phyloP scores from a whole-genome alignment of 257 asterid species.

The Agastache rugosa region DNA sequence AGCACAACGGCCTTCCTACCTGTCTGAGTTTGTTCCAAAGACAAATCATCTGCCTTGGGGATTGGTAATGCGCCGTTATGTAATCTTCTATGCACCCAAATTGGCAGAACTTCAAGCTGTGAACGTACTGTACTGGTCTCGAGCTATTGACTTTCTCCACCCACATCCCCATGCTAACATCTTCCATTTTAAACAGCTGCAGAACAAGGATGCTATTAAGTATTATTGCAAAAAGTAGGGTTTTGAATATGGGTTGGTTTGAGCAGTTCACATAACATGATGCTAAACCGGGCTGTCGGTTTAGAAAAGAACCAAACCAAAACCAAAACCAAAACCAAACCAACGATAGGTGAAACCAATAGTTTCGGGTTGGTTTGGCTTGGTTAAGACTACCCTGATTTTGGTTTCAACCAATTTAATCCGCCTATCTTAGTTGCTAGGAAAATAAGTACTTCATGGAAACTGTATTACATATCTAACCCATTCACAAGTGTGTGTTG shows the following conservation, averaged over 20 bases:
- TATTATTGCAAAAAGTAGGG: background rate
- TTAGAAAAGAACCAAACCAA: background rate
- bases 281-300: background rate
- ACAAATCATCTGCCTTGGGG: constrained; percentile 93
- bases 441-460: background rate
- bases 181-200: constrained; percentile 97
- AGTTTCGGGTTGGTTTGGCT: constrained; percentile 10
- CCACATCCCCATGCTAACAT: constrained; percentile 98
- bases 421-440: background rate
- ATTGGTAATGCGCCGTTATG: constrained; percentile 86
- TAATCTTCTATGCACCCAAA: constrained; percentile 88
- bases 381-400: background rate
- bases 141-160: constrained; percentile 73
- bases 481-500: background rate
- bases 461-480: background rate
- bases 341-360: background rate
- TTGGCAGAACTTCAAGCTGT: constrained; percentile 91
- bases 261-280: background rate
- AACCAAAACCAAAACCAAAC: constrained; percentile 3
- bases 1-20: constrained; percentile 67
- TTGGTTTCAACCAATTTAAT: background rate
- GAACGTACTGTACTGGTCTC: constrained; percentile 68
- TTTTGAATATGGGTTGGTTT: background rate
- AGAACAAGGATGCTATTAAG: background rate
- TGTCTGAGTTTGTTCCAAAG: constrained; percentile 76